A percentile compares a stretch with the other conserved stretches of the same genome.
Evolutionary conservation across 495 filamentous ascomycete species (phyloP).

Genomic region (Hypoxylon fragiforme): DNA sequence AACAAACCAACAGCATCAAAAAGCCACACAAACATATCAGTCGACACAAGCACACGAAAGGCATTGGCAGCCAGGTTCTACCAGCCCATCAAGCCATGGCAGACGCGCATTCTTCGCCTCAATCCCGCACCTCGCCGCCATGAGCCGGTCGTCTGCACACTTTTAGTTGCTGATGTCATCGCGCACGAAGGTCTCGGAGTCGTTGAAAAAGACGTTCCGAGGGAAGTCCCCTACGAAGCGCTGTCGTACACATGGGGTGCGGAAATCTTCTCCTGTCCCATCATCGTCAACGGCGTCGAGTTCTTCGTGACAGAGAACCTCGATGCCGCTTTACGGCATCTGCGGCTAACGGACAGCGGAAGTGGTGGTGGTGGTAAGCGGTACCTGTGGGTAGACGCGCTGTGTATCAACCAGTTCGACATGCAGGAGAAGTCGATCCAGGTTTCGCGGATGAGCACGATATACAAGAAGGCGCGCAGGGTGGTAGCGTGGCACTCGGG

Average conservation of each 20-base stretch:
- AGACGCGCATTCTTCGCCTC: conserved; percentile 18
- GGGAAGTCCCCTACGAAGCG: conserved; percentile 20
- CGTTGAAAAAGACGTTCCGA: conserved; percentile 11
- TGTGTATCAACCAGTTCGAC: conserved; percentile 39
- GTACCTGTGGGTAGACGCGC: conserved; percentile 35
- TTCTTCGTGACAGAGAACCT: conserved; percentile 26
- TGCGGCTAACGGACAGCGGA: conserved; percentile 7
- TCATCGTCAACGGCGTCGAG: conserved; percentile 6
- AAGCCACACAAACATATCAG: too few relatives aligned
- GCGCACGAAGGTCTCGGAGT: conserved; percentile 24
- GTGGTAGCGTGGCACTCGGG: conserved; percentile 32
- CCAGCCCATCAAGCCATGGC: conserved; percentile 8
- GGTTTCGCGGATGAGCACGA: conserved; percentile 27
- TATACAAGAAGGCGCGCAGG: conserved; percentile 26
- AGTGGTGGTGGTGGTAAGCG: conserved; percentile 1
- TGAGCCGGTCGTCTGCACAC: conserved; percentile 5
- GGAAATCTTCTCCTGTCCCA: conserved; percentile 10
- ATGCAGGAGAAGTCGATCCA: conserved; percentile 30
- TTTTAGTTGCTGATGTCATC: conserved; percentile 17
- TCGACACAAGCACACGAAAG: conserved; percentile 11
- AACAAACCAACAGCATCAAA: too few relatives aligned
- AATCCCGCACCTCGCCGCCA: conserved; percentile 4
- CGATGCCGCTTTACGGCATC: conserved; percentile 15
- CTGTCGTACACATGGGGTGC: conserved; percentile 28
- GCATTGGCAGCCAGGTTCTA: conserved; percentile 4